phyloP scores from a whole-genome alignment of 441 rosid species.

The Viola pubescens region DNA sequence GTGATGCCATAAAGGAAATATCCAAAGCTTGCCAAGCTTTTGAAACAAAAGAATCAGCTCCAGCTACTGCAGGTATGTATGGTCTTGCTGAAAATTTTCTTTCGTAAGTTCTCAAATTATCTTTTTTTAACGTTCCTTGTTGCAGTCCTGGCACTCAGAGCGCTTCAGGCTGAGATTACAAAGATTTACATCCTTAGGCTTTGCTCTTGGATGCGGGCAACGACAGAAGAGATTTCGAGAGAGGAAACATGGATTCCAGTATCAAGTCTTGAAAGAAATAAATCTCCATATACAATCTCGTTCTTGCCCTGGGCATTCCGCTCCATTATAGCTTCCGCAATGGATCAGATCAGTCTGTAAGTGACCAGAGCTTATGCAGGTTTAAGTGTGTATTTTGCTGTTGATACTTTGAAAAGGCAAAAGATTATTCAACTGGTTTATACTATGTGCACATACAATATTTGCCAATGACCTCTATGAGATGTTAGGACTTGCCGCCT shows the following conservation, averaged over 20 bases:
- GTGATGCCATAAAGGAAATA: slow-evolving; percentile 72
- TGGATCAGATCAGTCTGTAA: slow-evolving; percentile 91
- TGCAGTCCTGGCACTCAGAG: slow-evolving; percentile 63
- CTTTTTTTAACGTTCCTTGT: slow-evolving; percentile 21
- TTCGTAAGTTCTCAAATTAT: slow-evolving; percentile 22
- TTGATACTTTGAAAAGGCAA: slow-evolving; percentile 3
- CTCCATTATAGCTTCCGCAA: slow-evolving; percentile 56
- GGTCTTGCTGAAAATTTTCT: slow-evolving; percentile 20
- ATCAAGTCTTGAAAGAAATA: slow-evolving; percentile 84
- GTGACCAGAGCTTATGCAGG: slow-evolving; percentile 20
- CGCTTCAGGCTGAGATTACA: slow-evolving; percentile 72
- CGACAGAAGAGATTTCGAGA: slow-evolving; percentile 62
- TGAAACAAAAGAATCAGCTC: slow-evolving; percentile 87
- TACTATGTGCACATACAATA: too few species aligned
- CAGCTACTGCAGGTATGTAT: slow-evolving; percentile 62
- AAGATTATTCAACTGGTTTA: not conserved
- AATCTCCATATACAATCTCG: slow-evolving; percentile 81
- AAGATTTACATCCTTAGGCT: slow-evolving; percentile 79
- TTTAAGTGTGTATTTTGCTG: slow-evolving; percentile 4
- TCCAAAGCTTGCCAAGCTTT: slow-evolving; percentile 87
- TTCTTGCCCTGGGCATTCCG: slow-evolving; percentile 83
- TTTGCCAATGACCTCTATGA: not conserved
- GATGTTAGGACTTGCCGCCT: not conserved
- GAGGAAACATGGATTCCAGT: slow-evolving; percentile 88
- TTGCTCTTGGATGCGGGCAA: slow-evolving; percentile 92